phyloP scores from a whole-genome alignment of 768 basidiomycete species.

The Tulasnella sp. region DNA sequence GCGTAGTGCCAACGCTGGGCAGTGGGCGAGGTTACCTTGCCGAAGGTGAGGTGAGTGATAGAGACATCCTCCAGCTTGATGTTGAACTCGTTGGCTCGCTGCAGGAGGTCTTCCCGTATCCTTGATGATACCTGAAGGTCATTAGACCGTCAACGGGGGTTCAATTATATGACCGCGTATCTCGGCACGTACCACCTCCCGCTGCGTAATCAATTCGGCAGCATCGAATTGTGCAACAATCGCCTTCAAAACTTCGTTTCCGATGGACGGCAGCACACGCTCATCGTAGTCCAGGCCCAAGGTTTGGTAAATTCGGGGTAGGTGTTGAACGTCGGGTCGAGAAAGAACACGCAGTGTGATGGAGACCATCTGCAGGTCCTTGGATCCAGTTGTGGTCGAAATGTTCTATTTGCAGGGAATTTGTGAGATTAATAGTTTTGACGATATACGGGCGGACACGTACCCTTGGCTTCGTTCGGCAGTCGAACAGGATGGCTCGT shows the following conservation, averaged over 20 bases:
- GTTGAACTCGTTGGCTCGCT: slow-evolving; percentile 94
- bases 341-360: slow-evolving; percentile 95
- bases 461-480: slow-evolving; percentile 92
- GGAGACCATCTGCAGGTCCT: slow-evolving; percentile 98
- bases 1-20: neutral
- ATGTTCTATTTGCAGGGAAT: slow-evolving; percentile 63
- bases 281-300: slow-evolving; percentile 97
- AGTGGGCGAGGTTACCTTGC: slow-evolving; percentile 55
- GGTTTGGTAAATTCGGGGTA: slow-evolving; percentile 91
- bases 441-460: slow-evolving; percentile 34
- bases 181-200: slow-evolving; percentile 75
- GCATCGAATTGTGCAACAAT: slow-evolving; percentile 99
- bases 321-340: slow-evolving; percentile 80
- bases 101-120: slow-evolving; percentile 86
- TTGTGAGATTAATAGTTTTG: neutral
- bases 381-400: slow-evolving; percentile 97
- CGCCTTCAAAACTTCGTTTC: slow-evolving; percentile 95
- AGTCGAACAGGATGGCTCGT: slow-evolving; percentile 94
- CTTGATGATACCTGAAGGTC: slow-evolving; percentile 73
- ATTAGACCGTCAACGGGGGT: slow-evolving; percentile 1
- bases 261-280: slow-evolving; percentile 93
- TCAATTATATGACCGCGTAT: neutral
- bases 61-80: slow-evolving; percentile 96
- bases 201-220: slow-evolving; percentile 92
- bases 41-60: slow-evolving; percentile 69